Conservation (phyloP, 192 early-diverging fungal genomes). For the Paraglomus brasilianum region DNA sequence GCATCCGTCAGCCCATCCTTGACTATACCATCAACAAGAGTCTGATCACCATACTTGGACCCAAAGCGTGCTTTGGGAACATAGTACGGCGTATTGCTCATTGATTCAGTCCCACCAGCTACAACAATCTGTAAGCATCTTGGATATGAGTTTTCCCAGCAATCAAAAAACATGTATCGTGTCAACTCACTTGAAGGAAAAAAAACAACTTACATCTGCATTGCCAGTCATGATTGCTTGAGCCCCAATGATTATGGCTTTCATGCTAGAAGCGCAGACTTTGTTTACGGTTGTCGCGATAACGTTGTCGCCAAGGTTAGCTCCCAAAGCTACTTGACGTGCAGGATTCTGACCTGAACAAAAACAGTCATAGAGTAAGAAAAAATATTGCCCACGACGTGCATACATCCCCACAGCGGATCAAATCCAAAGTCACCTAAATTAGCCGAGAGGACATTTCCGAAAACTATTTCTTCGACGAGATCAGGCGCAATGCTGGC, state of each 20-base stretch:
- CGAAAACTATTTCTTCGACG: conserved; percentile 76
- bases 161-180: neutral
- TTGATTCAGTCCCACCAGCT: conserved; percentile 78
- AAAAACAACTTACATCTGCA: conserved; percentile 52
- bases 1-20: conserved; percentile 77
- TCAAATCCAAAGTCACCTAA: conserved; percentile 42
- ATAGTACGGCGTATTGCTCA: conserved; percentile 84
- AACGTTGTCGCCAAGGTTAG: conserved; percentile 63
- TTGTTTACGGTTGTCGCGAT: conserved; percentile 81
- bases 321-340: conserved; percentile 74
- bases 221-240: conserved; percentile 74
- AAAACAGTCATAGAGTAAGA: neutral
- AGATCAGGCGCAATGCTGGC: conserved; percentile 56
- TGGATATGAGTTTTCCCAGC: neutral
- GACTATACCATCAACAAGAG: conserved; percentile 73
- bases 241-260: conserved; percentile 72
- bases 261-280: conserved; percentile 83
- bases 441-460: conserved; percentile 75
- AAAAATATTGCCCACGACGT: neutral
- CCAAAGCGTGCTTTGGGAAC: conserved; percentile 76
- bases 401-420: too few species aligned
- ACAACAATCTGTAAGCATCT: conserved; percentile 50
- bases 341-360: conserved; percentile 75
- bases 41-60: conserved; percentile 70
- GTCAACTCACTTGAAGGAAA: too few species aligned